Base-by-base conservation (phyloP, 768 basidiomycete genomes). In the Kwoniella botswanensis region DNA sequence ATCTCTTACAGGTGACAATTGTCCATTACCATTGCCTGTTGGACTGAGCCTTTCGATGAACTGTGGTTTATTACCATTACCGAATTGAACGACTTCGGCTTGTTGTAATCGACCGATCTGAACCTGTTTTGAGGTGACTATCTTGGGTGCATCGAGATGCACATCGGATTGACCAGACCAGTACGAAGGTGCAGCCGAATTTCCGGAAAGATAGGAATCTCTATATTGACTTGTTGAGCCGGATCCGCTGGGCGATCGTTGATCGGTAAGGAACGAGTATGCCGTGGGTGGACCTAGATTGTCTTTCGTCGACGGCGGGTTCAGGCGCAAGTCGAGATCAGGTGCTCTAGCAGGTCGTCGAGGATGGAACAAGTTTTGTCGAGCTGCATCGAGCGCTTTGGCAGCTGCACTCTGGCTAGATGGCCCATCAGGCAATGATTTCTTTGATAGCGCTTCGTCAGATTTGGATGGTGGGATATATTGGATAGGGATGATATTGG, bases 401-500 rank as follows among this genome's bases (percentile, higher is more conserved):
- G 80, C 78, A 4, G 79, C 77, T 12, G 68, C 63, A 21, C 63
- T 70, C 18, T 70, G 69, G 11, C 35, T 24, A 18, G 50, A 52
- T 26, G 44, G 21, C 54, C 56, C 61, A 13, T 58, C 69, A 35
- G 53, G 60, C 50, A 43, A 21, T 1, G 53, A 41, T 21, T 63
- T 65, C 18, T 68, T 67, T 1, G 65, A 66, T 64, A 74, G 44
- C 13, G 70, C 66, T 41, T 74, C 76, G 58, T 71, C 71, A 17
- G 71, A 73, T 59, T 65, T 63, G 18, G 72, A 67, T 1, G 80
- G 70, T 17, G 80, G 79, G 35, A 81, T 76, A 56, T 73, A 83
- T 50, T 82, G 81, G 50, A 82, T 83, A 0, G 81, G 82, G 41
- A 82, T 82, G 29, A 82, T 79, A 57, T 82, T 77, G 72, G 57